These are phyloP conservation scores for Capsella rubella DNA, from an alignment of 441 rosid genomes.

Conservation along the genomic window DNA sequence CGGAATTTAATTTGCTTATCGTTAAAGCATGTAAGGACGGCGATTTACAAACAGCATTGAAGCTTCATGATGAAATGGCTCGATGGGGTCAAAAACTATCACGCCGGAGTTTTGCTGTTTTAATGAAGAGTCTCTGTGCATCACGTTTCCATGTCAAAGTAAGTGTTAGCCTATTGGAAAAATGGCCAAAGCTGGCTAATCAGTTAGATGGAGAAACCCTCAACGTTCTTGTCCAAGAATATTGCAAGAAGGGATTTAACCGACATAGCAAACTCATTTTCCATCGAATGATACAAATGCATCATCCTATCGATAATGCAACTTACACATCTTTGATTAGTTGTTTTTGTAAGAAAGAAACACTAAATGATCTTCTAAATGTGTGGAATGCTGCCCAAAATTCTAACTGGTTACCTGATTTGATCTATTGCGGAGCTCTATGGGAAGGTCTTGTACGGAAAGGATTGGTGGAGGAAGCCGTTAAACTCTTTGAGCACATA, in stretches of 20 bases:
- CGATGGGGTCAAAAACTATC: slow-evolving; percentile 77
- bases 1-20: slow-evolving; percentile 64
- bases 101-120: slow-evolving; percentile 48
- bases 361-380: slow-evolving; percentile 45
- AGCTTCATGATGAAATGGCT: slow-evolving; percentile 65
- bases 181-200: slow-evolving; percentile 61
- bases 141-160: slow-evolving; percentile 54
- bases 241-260: slow-evolving; percentile 63
- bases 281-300: slow-evolving; percentile 55
- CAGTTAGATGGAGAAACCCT: slow-evolving; percentile 61
- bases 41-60: slow-evolving; percentile 51
- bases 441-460: slow-evolving; percentile 55
- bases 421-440: slow-evolving; percentile 51
- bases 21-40: slow-evolving; percentile 51
- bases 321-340: slow-evolving; percentile 57
- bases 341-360: slow-evolving; percentile 63
- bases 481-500: slow-evolving; percentile 67
- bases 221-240: slow-evolving; percentile 63
- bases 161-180: slow-evolving; percentile 52
- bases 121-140: slow-evolving; percentile 55
- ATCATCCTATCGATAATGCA: slow-evolving; percentile 46
- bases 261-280: slow-evolving; percentile 56
- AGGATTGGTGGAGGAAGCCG: slow-evolving; percentile 59
- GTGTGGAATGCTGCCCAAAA: slow-evolving; percentile 56
- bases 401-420: slow-evolving; percentile 59